These are phyloP conservation scores for Candida stauntonica DNA, from an alignment of 805 yeast genomes.

Conservation along the genomic window DNA sequence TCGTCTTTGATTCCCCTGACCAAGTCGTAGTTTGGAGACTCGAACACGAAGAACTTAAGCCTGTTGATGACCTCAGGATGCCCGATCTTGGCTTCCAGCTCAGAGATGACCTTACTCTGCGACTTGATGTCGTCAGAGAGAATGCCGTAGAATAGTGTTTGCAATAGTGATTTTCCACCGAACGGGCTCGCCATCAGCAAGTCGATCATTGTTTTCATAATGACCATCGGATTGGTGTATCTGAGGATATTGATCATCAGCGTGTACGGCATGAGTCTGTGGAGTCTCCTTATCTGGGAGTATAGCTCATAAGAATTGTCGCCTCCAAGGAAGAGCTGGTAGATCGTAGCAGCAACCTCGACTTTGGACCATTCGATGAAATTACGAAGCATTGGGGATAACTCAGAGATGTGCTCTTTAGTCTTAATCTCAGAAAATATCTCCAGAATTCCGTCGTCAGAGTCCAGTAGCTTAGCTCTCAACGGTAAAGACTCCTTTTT, in stretches of 20 bases:
- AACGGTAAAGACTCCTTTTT: constrained; percentile 56
- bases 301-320: constrained; percentile 78
- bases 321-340: constrained; percentile 72
- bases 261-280: constrained; percentile 74
- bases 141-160: constrained; percentile 67
- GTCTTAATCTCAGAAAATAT: constrained; percentile 64
- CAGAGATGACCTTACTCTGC: constrained; percentile 49
- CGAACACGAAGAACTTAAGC: constrained; percentile 30
- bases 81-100: constrained; percentile 38
- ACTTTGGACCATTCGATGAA: constrained; percentile 80
- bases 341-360: constrained; percentile 79
- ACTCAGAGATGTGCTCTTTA: constrained; percentile 45
- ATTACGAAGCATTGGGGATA: constrained; percentile 63
- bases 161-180: constrained; percentile 64
- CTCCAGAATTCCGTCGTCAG: constrained; percentile 50
- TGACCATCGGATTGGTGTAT: constrained; percentile 82
- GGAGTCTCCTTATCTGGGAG: constrained; percentile 65
- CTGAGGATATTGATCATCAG: constrained; percentile 71
- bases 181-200: constrained; percentile 77
- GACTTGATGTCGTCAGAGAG: constrained; percentile 70
- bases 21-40: constrained; percentile 30
- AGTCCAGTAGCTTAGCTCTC: constrained; percentile 47
- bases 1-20: constrained; percentile 26
- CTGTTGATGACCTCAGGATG: constrained; percentile 26
- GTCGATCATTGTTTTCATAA: constrained; percentile 76